Conservation (phyloP, 805 yeast genomes). For the Maudiozyma pseudohumilis region DNA sequence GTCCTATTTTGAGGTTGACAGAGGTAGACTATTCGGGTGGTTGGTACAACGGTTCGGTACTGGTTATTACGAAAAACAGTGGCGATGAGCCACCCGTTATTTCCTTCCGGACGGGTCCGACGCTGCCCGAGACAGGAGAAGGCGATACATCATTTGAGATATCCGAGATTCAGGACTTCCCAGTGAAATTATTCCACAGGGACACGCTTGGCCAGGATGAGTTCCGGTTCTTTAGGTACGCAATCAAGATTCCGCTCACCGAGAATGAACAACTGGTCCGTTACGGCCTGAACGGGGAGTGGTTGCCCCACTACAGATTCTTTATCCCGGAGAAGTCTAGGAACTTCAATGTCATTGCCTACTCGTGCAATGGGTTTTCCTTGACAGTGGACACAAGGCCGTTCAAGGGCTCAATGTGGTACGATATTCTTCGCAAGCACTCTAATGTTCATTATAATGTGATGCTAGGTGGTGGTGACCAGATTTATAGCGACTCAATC, state of each 20-base stretch:
- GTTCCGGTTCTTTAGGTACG: conserved; percentile 56
- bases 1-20: conserved; percentile 65
- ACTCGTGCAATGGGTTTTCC: conserved; percentile 88
- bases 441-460: conserved; percentile 64
- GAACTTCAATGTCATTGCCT: conserved; percentile 74
- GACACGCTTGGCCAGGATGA: conserved; percentile 21
- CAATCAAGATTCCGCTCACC: conserved; percentile 40
- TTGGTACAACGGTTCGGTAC: conserved; percentile 57
- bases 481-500: conserved; percentile 78
- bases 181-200: conserved; percentile 36
- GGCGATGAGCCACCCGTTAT: conserved; percentile 27
- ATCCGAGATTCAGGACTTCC: conserved; percentile 34
- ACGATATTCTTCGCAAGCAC: conserved; percentile 69
- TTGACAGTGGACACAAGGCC: conserved; percentile 52
- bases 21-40: conserved; percentile 44
- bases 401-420: conserved; percentile 77
- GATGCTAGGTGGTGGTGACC: conserved; percentile 98
- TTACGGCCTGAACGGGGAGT: conserved; percentile 46
- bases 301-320: conserved; percentile 46
- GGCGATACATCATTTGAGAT: not conserved
- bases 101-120: conserved; percentile 9
- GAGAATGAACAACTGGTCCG: conserved; percentile 50
- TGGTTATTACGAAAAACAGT: conserved; percentile 45
- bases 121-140: not conserved
- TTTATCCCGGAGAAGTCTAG: conserved; percentile 53